Percentiles rank a stretch among this genome's conserved stretches.
Conservation (phyloP, 768 basidiomycete species). For the Pholiota molesta region DNA sequence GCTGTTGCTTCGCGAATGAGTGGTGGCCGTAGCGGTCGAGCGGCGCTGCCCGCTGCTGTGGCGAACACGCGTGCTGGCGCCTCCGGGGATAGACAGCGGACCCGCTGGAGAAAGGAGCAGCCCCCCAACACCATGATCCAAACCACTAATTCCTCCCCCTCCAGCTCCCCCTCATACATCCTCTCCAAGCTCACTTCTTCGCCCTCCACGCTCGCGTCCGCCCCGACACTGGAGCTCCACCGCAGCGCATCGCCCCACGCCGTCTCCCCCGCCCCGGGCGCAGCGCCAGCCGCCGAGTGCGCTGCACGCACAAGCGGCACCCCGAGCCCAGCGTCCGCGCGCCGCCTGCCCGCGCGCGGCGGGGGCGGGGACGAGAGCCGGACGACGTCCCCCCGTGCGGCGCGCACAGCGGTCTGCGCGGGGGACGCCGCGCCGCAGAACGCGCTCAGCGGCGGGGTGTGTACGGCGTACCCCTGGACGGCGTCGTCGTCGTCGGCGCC, state of each 20-base stretch:
- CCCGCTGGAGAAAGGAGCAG: no score
- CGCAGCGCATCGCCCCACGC: background rate
- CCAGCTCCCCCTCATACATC: background rate
- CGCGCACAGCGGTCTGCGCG: background rate
- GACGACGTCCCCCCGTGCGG: background rate
- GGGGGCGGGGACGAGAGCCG: background rate
- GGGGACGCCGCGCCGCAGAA: background rate
- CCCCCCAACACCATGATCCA: no score
- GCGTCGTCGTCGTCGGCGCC: conserved; percentile 9
- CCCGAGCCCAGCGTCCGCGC: no score
- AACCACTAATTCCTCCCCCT: background rate
- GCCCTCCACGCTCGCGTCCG: background rate
- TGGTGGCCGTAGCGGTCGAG: no score
- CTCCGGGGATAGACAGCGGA: no score
- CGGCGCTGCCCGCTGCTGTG: no score
- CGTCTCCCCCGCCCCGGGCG: background rate
- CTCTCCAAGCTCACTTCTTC: background rate
- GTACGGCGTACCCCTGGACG: conserved; percentile 2
- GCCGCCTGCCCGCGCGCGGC: background rate
- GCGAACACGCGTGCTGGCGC: no score
- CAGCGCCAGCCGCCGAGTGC: background rate
- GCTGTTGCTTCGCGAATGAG: no score
- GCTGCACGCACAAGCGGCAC: background rate
- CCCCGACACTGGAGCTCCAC: background rate
- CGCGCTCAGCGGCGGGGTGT: background rate